These are phyloP conservation scores for Amylocarpus encephaloides DNA, from an alignment of 2,329 filamentous ascomycete species.

Conservation along the genomic window DNA sequence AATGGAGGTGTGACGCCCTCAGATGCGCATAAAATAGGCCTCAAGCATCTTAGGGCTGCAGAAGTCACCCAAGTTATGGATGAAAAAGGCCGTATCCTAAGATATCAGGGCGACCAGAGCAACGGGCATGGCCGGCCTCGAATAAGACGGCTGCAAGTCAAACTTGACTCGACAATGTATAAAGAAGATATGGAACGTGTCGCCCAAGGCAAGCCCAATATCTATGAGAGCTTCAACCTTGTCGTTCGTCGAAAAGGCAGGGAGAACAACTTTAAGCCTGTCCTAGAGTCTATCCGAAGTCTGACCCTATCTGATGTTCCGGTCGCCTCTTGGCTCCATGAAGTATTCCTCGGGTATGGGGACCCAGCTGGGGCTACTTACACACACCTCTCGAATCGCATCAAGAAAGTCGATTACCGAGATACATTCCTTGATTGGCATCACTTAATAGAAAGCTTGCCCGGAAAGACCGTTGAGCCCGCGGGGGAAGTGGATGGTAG, in stretches of 20 bases:
- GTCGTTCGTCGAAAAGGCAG: constrained; percentile 74
- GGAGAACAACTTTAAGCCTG: constrained; percentile 95
- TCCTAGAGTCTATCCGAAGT: constrained; percentile 84
- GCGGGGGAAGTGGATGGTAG: constrained; percentile 63
- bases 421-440: constrained; percentile 97
- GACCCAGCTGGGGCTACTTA: constrained; percentile 85
- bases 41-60: constrained; percentile 70
- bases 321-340: constrained; percentile 85
- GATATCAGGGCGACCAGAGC: constrained; percentile 53
- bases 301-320: constrained; percentile 80
- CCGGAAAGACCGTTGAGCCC: constrained; percentile 80
- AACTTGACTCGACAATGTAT: constrained; percentile 73
- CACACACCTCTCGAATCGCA: constrained; percentile 69
- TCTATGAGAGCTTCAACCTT: constrained; percentile 81
- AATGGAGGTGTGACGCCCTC: constrained; percentile 47
- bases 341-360: constrained; percentile 96
- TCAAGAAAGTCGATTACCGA: constrained; percentile 77
- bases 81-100: constrained; percentile 69
- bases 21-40: constrained; percentile 55
- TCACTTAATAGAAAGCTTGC: constrained; percentile 82
- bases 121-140: constrained; percentile 58
- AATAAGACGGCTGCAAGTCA: constrained; percentile 67
- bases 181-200: constrained; percentile 65
- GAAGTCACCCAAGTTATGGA: constrained; percentile 83
- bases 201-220: constrained; percentile 62